Percentiles rank a stretch among this genome's conserved stretches.
These are phyloP conservation scores for Chlamydomonas asymmetrica DNA, from an alignment of 139 green algal species.

Conservation along the genomic window DNA sequence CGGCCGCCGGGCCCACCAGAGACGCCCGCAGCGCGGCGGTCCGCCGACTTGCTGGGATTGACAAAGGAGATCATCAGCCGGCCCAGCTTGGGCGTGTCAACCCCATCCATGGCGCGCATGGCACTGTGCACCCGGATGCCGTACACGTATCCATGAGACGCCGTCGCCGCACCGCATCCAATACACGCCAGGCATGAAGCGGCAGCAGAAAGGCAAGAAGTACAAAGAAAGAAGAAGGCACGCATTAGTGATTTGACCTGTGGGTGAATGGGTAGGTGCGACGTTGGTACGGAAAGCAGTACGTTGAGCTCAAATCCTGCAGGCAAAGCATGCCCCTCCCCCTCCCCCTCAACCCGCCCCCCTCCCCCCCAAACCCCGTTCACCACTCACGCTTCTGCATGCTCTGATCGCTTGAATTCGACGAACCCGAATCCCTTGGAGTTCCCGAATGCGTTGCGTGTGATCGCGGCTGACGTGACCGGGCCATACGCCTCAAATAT, in stretches of 20 bases:
- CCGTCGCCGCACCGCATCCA: too few relatives aligned
- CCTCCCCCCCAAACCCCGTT: background rate
- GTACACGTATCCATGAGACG: too few relatives aligned
- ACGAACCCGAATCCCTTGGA: conserved; percentile 75
- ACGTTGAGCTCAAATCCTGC: too few relatives aligned
- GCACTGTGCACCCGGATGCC: too few relatives aligned
- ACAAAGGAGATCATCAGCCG: conserved; percentile 57
- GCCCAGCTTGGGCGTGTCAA: conserved; percentile 46
- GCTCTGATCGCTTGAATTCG: conserved; percentile 63
- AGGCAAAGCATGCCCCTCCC: too few relatives aligned
- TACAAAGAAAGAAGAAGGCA: background rate
- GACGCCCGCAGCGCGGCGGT: background rate
- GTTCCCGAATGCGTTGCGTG: conserved; percentile 5
- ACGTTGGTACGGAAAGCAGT: too few relatives aligned
- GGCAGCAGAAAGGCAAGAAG: background rate
- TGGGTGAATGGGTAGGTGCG: too few relatives aligned
- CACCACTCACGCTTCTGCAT: conserved; percentile 47
- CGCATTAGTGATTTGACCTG: too few relatives aligned
- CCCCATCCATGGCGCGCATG: conserved; percentile 40
- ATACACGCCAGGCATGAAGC: too few relatives aligned
- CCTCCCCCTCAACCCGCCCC: too few relatives aligned
- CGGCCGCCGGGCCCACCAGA: background rate
- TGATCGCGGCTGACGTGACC: conserved; percentile 18
- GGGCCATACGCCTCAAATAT: conserved; percentile 29
- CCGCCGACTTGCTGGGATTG: conserved; percentile 57